A percentile compares a stretch with the other conserved stretches of the same genome.
phyloP scores from a whole-genome alignment of 2,329 filamentous ascomycete species.

The Dichotomopilus funicola region DNA sequence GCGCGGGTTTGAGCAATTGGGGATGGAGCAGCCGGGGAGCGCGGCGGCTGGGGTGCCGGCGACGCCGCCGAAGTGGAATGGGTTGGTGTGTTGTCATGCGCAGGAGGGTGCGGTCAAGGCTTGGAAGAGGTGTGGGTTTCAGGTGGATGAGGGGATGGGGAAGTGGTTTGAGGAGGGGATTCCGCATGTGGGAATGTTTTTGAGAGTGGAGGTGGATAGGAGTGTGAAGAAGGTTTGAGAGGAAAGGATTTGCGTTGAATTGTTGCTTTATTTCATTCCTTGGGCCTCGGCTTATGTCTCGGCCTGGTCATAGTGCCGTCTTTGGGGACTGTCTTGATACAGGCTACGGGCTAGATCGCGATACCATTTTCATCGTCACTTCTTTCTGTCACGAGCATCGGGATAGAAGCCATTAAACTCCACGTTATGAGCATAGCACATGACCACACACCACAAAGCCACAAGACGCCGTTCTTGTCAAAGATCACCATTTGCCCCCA shows the following conservation, averaged over 20 bases:
- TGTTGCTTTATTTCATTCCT: background rate
- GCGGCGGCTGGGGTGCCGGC: no score
- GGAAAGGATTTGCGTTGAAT: background rate
- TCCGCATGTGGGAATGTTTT: constrained; percentile 77
- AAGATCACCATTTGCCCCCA: constrained; percentile 23
- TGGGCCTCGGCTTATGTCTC: background rate
- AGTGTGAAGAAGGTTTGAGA: background rate
- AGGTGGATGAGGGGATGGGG: constrained; percentile 64
- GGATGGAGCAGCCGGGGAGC: constrained; percentile 30
- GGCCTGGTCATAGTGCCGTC: background rate
- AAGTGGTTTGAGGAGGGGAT: constrained; percentile 81
- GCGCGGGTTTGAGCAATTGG: constrained; percentile 39
- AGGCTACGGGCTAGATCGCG: background rate
- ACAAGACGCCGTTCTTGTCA: constrained; percentile 14
- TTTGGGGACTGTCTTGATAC: background rate
- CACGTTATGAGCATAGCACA: constrained; percentile 13
- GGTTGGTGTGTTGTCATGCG: constrained; percentile 72
- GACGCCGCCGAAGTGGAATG: constrained; percentile 57
- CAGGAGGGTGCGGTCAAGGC: constrained; percentile 58
- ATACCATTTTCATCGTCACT: constrained; percentile 6
- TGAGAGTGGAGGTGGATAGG: constrained; percentile 34
- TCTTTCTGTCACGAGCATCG: background rate
- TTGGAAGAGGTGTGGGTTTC: constrained; percentile 70
- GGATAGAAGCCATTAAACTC: constrained; percentile 8
- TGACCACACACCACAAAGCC: constrained; percentile 2